These are phyloP conservation scores for Pythium sukuiense DNA, from an alignment of 352 stramenopile genomes.

Conservation along the genomic window DNA sequence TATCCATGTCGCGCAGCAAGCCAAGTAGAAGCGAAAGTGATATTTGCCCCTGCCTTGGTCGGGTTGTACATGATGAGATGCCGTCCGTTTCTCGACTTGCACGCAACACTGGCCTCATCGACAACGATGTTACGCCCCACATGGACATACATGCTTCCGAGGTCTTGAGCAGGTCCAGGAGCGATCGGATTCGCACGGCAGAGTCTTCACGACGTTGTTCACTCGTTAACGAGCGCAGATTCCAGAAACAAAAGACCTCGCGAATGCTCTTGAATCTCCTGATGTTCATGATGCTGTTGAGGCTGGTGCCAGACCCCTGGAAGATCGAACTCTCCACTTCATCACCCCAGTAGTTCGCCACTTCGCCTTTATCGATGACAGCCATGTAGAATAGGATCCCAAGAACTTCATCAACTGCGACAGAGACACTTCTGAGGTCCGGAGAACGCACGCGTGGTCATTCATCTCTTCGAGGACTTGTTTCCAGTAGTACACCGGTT, in stretches of 20 bases:
- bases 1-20: slow-evolving; percentile 34
- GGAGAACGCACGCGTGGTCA: no score
- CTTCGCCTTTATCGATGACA: no score
- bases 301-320: background rate
- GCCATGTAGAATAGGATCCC: no score
- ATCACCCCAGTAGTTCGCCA: slow-evolving; percentile 37
- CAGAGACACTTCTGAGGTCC: no score
- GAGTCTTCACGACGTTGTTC: slow-evolving; percentile 8
- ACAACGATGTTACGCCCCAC: slow-evolving; percentile 30
- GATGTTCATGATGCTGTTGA: slow-evolving; percentile 22
- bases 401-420: no score
- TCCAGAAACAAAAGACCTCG: slow-evolving; percentile 25
- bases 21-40: slow-evolving; percentile 36
- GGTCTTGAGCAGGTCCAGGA: slow-evolving; percentile 32
- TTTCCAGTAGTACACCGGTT: no score
- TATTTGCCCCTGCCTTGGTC: slow-evolving; percentile 35
- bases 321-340: slow-evolving; percentile 27
- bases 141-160: slow-evolving; percentile 23
- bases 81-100: slow-evolving; percentile 29
- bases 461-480: no score
- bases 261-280: slow-evolving; percentile 29
- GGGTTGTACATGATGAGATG: slow-evolving; percentile 35
- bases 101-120: slow-evolving; percentile 30
- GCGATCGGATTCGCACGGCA: slow-evolving; percentile 22
- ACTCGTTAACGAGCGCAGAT: no score